Evolutionary conservation across 2,329 filamentous ascomycete genomes (phyloP).

Genomic region (Chrysoporthe austroafricana): DNA sequence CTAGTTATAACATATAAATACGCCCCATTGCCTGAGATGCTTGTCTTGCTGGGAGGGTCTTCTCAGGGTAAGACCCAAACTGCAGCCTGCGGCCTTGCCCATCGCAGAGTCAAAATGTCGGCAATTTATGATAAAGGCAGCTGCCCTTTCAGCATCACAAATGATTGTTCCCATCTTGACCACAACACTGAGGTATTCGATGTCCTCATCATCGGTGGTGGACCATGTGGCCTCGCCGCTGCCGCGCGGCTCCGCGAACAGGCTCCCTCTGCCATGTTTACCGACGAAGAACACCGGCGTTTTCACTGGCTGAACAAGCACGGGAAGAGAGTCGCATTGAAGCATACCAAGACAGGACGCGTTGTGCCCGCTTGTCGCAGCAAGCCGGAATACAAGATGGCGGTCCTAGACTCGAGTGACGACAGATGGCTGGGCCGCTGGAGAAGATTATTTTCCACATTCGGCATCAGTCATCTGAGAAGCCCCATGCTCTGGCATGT

Average conservation of each 20-base stretch:
- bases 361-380: constrained; percentile 24
- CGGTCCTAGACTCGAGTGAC: constrained; percentile 70
- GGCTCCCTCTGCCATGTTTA: constrained; percentile 79
- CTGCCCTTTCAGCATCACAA: background rate
- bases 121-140: too few relatives aligned
- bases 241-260: constrained; percentile 73
- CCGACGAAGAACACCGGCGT: constrained; percentile 80
- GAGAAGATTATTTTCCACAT: constrained; percentile 69
- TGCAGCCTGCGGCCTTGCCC: background rate
- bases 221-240: constrained; percentile 74
- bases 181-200: constrained; percentile 54
- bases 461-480: constrained; percentile 72
- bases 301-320: constrained; percentile 78
- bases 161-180: constrained; percentile 4
- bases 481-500: constrained; percentile 86
- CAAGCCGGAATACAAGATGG: constrained; percentile 46
- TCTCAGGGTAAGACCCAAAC: background rate
- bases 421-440: constrained; percentile 71
- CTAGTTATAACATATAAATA: background rate
- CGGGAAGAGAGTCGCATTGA: constrained; percentile 61
- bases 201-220: constrained; percentile 74
- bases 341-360: constrained; percentile 50
- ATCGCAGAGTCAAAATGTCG: background rate
- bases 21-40: background rate
- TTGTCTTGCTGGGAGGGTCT: background rate